A percentile compares a stretch with the other conserved stretches of the same genome.
phyloP scores from a whole-genome alignment of 1,284 basidiomycete species.

The Trichosporon sp. region DNA sequence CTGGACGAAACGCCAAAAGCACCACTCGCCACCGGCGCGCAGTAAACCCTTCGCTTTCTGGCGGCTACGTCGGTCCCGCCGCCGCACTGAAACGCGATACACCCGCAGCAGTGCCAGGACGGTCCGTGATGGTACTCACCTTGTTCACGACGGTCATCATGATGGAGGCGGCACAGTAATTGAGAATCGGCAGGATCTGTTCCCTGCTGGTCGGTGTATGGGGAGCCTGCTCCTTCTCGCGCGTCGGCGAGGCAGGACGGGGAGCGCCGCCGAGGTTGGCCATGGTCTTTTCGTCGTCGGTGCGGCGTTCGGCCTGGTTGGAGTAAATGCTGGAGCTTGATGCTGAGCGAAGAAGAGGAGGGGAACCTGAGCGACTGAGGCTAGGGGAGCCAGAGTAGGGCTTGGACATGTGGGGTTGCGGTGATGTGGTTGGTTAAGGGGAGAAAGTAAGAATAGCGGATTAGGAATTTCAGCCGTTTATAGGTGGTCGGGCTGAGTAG shows the following conservation, averaged over 20 bases:
- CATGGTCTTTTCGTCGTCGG: conserved; percentile 39
- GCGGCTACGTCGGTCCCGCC: background rate
- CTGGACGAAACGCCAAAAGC: conserved; percentile 2
- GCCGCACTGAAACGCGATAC: background rate
- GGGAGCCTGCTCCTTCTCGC: conserved; percentile 17
- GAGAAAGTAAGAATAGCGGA: conserved; percentile 1
- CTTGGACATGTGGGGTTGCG: conserved; percentile 43
- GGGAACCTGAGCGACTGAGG: conserved; percentile 45
- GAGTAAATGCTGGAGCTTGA: conserved; percentile 35
- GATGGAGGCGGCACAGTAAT: conserved; percentile 92
- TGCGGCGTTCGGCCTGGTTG: conserved; percentile 27
- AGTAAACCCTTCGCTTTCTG: background rate
- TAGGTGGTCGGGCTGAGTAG: background rate
- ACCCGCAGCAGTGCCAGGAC: background rate
- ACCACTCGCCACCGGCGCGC: conserved; percentile 3
- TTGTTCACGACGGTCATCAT: conserved; percentile 99
- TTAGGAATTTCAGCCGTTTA: background rate
- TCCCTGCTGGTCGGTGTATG: conserved; percentile 39
- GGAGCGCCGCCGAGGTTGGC: conserved; percentile 37
- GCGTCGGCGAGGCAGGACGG: conserved; percentile 29
- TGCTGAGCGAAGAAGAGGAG: conserved; percentile 35
- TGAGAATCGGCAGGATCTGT: conserved; percentile 72
- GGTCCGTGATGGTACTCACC: conserved; percentile 57
- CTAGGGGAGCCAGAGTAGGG: conserved; percentile 47
- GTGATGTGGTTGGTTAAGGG: conserved; percentile 5